Conservation (phyloP, 2,329 filamentous ascomycete genomes). For the Claviceps maximensis region DNA sequence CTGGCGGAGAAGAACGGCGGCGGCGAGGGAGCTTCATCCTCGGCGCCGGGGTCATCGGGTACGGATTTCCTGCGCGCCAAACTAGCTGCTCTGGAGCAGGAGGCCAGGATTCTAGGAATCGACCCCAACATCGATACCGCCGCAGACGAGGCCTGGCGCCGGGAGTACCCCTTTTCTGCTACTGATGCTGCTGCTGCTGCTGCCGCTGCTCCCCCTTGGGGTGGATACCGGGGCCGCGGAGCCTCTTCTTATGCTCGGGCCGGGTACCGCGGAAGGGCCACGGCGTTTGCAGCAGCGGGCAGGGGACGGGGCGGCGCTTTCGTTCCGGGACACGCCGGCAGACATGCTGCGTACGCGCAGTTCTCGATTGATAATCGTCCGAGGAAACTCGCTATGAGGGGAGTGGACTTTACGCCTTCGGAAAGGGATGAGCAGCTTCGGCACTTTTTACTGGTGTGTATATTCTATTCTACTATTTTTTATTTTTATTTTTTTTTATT, state of each 20-base stretch:
- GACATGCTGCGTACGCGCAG: conserved; percentile 42
- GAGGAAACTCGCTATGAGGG: conserved; percentile 50
- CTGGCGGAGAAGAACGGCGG: conserved; percentile 21
- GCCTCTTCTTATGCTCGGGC: conserved; percentile 21
- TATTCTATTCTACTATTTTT: not conserved
- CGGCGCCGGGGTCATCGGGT: conserved; percentile 24
- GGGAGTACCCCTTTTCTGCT: not conserved
- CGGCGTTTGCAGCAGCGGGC: conserved; percentile 9
- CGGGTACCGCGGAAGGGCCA: conserved; percentile 19
- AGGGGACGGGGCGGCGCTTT: conserved; percentile 27
- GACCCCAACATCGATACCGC: conserved; percentile 41
- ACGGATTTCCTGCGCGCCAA: conserved; percentile 58
- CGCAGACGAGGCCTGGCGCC: conserved; percentile 18
- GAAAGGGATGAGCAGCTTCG: conserved; percentile 56
- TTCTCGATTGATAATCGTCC: conserved; percentile 68
- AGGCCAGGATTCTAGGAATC: conserved; percentile 56
- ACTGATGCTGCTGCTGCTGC: too few relatives aligned
- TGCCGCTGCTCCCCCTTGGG: too few relatives aligned
- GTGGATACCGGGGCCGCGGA: conserved; percentile 24
- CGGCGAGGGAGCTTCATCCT: conserved; percentile 11
- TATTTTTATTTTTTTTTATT: too few relatives aligned
- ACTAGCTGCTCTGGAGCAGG: conserved; percentile 58
- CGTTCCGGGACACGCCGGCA: conserved; percentile 28
- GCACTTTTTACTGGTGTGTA: conserved; percentile 54
- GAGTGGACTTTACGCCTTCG: conserved; percentile 47